These are phyloP conservation scores for Oxytropis ochrocephala DNA, from an alignment of 306 rosid genomes.

Conservation along the genomic window DNA sequence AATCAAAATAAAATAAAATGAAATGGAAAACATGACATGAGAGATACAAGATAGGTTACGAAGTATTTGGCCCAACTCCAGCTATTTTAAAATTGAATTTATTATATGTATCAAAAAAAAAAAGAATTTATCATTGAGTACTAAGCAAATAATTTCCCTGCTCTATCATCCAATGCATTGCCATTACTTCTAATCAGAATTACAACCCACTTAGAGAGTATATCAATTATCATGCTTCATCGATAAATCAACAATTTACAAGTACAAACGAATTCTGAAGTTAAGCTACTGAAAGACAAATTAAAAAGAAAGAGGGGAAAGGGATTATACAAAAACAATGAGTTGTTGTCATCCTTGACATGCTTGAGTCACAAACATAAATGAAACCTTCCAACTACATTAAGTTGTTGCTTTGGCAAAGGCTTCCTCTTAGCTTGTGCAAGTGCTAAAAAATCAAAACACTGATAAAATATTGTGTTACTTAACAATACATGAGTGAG, in stretches of 20 bases:
- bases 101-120: background rate
- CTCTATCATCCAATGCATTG: slow-evolving; percentile 29
- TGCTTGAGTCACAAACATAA: slow-evolving; percentile 29
- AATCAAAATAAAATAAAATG: background rate
- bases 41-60: background rate
- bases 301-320: slow-evolving; percentile 13
- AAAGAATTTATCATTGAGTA: background rate
- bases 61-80: background rate
- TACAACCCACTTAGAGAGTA: slow-evolving; percentile 32
- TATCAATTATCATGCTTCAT: slow-evolving; percentile 27
- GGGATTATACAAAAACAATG: slow-evolving; percentile 62
- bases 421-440: slow-evolving; percentile 28
- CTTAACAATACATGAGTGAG: slow-evolving; percentile 9
- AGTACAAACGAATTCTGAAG: slow-evolving; percentile 26
- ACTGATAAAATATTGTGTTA: background rate
- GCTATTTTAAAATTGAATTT: slow-evolving; percentile 3
- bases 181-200: slow-evolving; percentile 35
- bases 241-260: slow-evolving; percentile 67
- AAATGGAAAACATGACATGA: background rate
- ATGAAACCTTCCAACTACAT: slow-evolving; percentile 20
- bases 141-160: slow-evolving; percentile 14
- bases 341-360: slow-evolving; percentile 41
- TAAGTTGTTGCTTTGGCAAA: slow-evolving; percentile 21
- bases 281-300: slow-evolving; percentile 26
- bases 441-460: slow-evolving; percentile 30